phyloP scores from a whole-genome alignment of 2,329 filamentous ascomycete genomes.

The Sarocladium brachiariae region DNA sequence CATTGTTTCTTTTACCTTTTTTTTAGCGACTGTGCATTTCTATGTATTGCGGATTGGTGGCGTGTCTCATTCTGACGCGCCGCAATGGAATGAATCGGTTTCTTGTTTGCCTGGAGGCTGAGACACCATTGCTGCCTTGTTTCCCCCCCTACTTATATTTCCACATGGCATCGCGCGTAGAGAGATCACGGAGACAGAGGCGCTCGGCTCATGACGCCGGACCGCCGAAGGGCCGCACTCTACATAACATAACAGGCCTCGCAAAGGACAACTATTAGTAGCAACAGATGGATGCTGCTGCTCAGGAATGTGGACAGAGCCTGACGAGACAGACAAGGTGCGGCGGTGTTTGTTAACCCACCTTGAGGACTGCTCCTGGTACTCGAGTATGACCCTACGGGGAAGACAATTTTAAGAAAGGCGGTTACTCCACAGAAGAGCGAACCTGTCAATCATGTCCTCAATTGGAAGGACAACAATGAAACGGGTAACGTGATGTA shows the following conservation, averaged over 20 bases:
- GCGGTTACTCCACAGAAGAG: not conserved
- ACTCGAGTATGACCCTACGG: no score
- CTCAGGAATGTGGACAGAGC: not conserved
- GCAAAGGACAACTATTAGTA: no score
- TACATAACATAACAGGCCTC: not conserved
- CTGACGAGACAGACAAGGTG: not conserved
- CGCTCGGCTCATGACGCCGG: not conserved
- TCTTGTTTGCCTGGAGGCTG: not conserved
- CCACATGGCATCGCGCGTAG: not conserved
- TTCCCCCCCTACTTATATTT: no score
- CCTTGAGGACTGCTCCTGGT: not conserved
- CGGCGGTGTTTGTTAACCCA: not conserved
- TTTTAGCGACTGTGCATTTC: not conserved
- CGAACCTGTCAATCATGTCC: not conserved
- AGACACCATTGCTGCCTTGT: not conserved
- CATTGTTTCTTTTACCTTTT: not conserved
- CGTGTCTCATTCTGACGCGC: constrained; percentile 7
- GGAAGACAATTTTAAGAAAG: no score
- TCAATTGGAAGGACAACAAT: not conserved
- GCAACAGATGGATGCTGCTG: not conserved
- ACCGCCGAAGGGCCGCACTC: not conserved
- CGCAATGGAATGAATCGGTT: constrained; percentile 6
- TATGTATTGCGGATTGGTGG: not conserved
- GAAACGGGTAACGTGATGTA: not conserved
- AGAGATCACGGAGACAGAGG: not conserved